phyloP scores from a whole-genome alignment of 805 yeast species.

The Lachancea sp. region DNA sequence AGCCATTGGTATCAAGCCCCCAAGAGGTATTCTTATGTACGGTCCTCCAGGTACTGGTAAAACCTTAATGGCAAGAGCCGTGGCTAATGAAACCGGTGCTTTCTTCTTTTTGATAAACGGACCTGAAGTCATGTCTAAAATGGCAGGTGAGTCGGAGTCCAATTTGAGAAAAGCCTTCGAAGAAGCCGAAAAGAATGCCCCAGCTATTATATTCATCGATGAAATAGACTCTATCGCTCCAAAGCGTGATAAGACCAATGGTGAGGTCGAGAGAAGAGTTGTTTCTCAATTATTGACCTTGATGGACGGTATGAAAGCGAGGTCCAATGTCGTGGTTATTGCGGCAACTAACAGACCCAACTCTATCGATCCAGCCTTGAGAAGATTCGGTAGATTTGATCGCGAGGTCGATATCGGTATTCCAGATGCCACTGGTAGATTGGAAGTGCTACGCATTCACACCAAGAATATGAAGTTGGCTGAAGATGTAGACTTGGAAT shows the following conservation, averaged over 20 bases:
- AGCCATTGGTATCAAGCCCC: slow-evolving; percentile 97
- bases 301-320: slow-evolving; percentile 99
- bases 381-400: slow-evolving; percentile 87
- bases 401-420: slow-evolving; percentile 88
- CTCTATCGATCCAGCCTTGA: slow-evolving; percentile 68
- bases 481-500: slow-evolving; percentile 91
- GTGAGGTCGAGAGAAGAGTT: slow-evolving; percentile 99
- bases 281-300: slow-evolving; percentile 94
- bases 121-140: slow-evolving; percentile 98
- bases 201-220: slow-evolving; percentile 94
- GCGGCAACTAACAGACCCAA: slow-evolving; percentile 90
- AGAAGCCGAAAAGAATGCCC: slow-evolving; percentile 98
- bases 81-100: slow-evolving; percentile 98
- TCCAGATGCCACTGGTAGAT: slow-evolving; percentile 97
- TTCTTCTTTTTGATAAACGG: slow-evolving; percentile 97
- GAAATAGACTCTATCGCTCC: slow-evolving; percentile 99
- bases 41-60: slow-evolving; percentile 99
- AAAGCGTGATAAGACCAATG: slow-evolving; percentile 98
- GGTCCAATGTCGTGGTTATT: slow-evolving; percentile 95
- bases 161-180: slow-evolving; percentile 96
- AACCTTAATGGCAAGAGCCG: slow-evolving; percentile 99
- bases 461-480: slow-evolving; percentile 97
- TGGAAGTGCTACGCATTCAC: slow-evolving; percentile 94
- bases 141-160: slow-evolving; percentile 99
- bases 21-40: slow-evolving; percentile 94